These are phyloP conservation scores for Bruguiera parviflora DNA, from an alignment of 345 rosid species.

Conservation along the genomic window DNA sequence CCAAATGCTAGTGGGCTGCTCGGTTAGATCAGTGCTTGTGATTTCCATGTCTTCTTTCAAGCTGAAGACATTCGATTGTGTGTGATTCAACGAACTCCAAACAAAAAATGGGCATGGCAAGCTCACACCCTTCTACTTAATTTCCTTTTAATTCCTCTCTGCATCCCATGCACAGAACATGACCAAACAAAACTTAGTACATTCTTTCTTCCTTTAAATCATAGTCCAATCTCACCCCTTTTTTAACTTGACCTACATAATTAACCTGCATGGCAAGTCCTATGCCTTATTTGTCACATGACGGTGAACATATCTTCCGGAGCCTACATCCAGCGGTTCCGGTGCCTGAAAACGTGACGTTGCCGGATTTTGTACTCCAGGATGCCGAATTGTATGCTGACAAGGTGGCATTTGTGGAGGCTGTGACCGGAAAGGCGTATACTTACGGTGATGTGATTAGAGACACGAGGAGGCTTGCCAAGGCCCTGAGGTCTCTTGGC, in stretches of 20 bases:
- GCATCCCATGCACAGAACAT: conserved; percentile 28
- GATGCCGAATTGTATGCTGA: conserved; percentile 64
- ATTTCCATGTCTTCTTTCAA: too few species aligned
- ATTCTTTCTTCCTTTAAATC: conserved; percentile 16
- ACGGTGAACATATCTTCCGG: conserved; percentile 51
- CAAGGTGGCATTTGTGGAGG: conserved; percentile 80
- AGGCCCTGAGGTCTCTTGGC: conserved; percentile 74
- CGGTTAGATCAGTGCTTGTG: too few species aligned
- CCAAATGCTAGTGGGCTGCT: too few species aligned
- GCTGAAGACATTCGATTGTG: too few species aligned
- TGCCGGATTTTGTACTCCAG: conserved; percentile 83
- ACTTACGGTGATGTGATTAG: conserved; percentile 64
- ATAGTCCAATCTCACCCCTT: conserved; percentile 4
- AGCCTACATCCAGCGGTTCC: conserved; percentile 58
- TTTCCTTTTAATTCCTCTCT: conserved; percentile 12
- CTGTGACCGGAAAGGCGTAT: conserved; percentile 62
- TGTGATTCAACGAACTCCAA: conserved; percentile 30
- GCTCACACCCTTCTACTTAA: conserved; percentile 8
- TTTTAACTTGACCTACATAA: not conserved
- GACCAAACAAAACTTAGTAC: not conserved
- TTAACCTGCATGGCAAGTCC: conserved; percentile 19
- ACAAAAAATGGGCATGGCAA: conserved; percentile 23
- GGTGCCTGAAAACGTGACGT: conserved; percentile 55
- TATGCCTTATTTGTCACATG: not conserved
- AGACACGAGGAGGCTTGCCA: conserved; percentile 67